Percentiles rank a stretch among this genome's conserved stretches.
phyloP scores from a whole-genome alignment of 2,329 filamentous ascomycete species.

The Thermoascus crustaceus region DNA sequence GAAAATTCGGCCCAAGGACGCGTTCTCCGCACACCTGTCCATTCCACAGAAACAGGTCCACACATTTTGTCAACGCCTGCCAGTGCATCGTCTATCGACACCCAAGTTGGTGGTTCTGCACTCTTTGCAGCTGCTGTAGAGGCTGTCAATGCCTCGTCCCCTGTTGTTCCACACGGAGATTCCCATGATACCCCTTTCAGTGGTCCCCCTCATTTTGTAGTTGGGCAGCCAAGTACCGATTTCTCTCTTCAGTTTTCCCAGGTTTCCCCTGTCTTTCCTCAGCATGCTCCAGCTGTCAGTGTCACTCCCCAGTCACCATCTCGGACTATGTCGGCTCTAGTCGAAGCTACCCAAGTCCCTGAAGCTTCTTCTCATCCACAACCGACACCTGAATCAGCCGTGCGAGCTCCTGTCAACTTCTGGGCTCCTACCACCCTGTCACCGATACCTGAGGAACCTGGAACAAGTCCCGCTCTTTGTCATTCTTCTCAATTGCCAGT shows the following conservation, averaged over 20 bases:
- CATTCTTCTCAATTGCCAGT: too few relatives aligned
- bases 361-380: conserved; percentile 6
- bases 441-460: conserved; percentile 10
- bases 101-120: not conserved
- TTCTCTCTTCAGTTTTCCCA: too few relatives aligned
- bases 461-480: conserved; percentile 4
- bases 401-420: conserved; percentile 2
- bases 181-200: not conserved
- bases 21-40: not conserved
- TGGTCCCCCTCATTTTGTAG: not conserved
- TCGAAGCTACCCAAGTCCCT: not conserved
- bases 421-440: conserved; percentile 7
- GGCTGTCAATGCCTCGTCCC: not conserved
- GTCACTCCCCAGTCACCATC: not conserved
- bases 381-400: conserved; percentile 6
- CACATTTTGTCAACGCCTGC: not conserved
- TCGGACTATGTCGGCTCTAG: not conserved
- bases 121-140: not conserved
- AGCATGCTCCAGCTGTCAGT: not conserved
- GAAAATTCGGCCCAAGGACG: conserved; percentile 6
- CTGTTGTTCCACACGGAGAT: not conserved
- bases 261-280: not conserved
- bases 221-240: not conserved
- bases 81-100: conserved; percentile 1
- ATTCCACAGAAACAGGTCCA: not conserved